phyloP scores from a whole-genome alignment of 352 stramenopile genomes.

The Pythium plurisporium region DNA sequence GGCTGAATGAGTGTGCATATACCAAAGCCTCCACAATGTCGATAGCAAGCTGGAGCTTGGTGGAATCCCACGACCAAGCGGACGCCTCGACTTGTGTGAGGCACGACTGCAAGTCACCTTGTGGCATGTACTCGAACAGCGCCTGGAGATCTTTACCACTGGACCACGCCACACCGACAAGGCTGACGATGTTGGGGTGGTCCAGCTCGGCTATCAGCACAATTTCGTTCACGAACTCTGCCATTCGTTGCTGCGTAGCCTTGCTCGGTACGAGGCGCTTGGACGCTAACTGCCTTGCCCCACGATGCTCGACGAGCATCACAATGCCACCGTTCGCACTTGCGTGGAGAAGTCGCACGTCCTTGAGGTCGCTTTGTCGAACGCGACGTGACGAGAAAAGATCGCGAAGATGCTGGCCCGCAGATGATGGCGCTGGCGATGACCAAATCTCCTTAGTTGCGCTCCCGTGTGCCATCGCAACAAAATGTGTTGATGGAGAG shows the following conservation, averaged over 20 bases:
- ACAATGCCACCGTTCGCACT: not conserved
- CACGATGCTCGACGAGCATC: not conserved
- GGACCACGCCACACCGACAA: constrained; percentile 75
- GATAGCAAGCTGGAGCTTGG: constrained; percentile 52
- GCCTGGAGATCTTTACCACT: constrained; percentile 49
- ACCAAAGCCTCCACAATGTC: constrained; percentile 61
- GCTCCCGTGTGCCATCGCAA: no score
- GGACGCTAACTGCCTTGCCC: not conserved
- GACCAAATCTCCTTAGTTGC: no score
- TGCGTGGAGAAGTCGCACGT: not conserved
- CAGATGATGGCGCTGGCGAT: no score
- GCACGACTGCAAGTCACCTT: no score
- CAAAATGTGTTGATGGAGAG: no score
- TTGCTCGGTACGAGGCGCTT: not conserved
- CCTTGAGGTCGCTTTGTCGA: not conserved
- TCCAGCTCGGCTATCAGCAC: constrained; percentile 50
- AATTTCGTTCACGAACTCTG: constrained; percentile 65
- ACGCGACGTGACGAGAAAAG: not conserved
- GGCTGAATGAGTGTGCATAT: constrained; percentile 63
- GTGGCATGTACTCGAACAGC: constrained; percentile 70
- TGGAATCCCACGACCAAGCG: constrained; percentile 32
- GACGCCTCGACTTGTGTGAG: no score
- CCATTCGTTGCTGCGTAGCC: constrained; percentile 1
- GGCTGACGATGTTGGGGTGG: constrained; percentile 75
- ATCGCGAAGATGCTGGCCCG: no score